Evolutionary conservation across 805 yeast genomes (phyloP), one percentile per base, ranked within the genome.

Genomic region (Lipomyces sp.): DNA sequence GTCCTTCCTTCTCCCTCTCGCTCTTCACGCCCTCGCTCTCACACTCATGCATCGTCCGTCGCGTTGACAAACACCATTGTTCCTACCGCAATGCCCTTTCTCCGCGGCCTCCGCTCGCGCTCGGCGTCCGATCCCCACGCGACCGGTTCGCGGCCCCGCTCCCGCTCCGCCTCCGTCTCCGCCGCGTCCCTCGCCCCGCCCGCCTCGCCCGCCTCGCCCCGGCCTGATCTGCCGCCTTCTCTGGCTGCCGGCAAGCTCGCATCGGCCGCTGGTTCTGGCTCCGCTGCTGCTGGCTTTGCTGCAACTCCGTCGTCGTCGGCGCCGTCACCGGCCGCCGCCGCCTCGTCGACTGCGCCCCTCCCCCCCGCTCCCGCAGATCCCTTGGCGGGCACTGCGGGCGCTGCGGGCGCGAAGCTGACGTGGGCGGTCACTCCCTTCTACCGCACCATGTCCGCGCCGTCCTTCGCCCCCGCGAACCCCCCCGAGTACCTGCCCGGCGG

Each of bases 31-130:
- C 14, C 6, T 10, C 14, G 23, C 22, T 11, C 40, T 37, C 14
- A 14, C 34, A 14, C 14, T 31, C 34, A 11, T 31, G 34, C 34
- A 11, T 14, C 34, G 34, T 39, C 6, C 33, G n/a, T 19, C 23
- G 26, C 39, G 14, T 2, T 7, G 5, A n/a, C 39, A 19, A 8
- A 31, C 32, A 13, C 46, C 16, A 3, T 3, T 18, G 22, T 24
- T 40, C 8, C 19, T 18, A 22, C 40, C 5, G 11, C 47, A n/a
- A 52, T 53, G 57, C 43, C 57, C 24, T 53, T 53, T 36, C 55
- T 53, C 26, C 46, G 50, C 29, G 50, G 50, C 37, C 39, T 53
- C 33, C 50, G 57, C 39, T 49, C 57, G 35, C 57, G 57, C 47
- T 42, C 57, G 47, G 45, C 40, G 32, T 53, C 57, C 42, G 55